Base-by-base conservation (phyloP, 768 basidiomycete species). In the Astraeus odoratus region DNA sequence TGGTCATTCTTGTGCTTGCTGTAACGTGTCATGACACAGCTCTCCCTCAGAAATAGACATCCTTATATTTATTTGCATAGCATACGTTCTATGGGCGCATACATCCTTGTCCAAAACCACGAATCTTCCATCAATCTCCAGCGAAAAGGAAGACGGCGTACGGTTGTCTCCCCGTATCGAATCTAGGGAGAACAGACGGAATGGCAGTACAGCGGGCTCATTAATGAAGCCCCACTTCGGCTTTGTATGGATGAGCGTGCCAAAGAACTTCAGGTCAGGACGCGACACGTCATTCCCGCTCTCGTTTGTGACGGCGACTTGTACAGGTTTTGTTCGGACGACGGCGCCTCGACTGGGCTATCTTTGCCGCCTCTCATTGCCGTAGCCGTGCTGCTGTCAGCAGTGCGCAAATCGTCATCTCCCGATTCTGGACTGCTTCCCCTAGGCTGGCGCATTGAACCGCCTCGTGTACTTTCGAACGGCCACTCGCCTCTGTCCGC, bases 231-330 rank as follows among this genome's bases (percentile, higher is more conserved):
- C 68, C 19, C 75, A 78, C 55, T 78, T 80, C 45, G 80, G 81
- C 26, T 86, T 80, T 57, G 74, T 91, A 20, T 92, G 87, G 87
- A 91, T 92, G 89, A 85, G 88, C 13, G 86, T 89, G 4, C 83
- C 86, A 0, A 88, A 89, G 63, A 89, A 92, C 57, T 92, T 87
- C 58, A 73, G 88, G 86, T 84, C 51, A 33, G 67, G 56, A 31
- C 40, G 34, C 25, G 27, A 35, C 23, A n/a, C 23, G 24, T 23
- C 23, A 16, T 36, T 37, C 42, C 12, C 42, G 1, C 42, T 15
- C 33, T 33, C 27, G 8, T 43, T 43, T n/a, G 47, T 61, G 19
- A 52, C 40, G 26, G 18, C 38, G 51, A 39, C 46, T 51, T 43
- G 41, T 31, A 52, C 49, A 92, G 91, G 58, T 79, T 86, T 45